A percentile compares a stretch with the other conserved stretches of the same genome.
These are phyloP conservation scores for Xylariaceae sp. DNA, from an alignment of 2,329 filamentous ascomycete species.

Conservation along the genomic window DNA sequence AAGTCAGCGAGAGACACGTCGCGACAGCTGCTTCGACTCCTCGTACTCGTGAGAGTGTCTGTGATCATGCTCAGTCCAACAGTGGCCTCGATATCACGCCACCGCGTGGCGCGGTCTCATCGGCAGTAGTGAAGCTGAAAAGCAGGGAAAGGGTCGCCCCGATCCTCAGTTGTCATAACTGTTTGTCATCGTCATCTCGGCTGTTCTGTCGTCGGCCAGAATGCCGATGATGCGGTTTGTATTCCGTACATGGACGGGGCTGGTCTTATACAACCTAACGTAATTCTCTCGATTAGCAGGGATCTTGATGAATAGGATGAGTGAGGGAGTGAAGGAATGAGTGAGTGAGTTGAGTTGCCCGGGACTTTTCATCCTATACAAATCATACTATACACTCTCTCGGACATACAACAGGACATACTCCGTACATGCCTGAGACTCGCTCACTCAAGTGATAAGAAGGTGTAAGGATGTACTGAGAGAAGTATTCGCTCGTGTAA, in stretches of 20 bases:
- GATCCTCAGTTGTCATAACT: not conserved
- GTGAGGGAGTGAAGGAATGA: too few relatives aligned
- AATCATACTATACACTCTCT: too few relatives aligned
- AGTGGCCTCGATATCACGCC: not conserved
- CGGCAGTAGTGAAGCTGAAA: constrained; percentile 11
- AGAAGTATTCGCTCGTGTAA: not conserved
- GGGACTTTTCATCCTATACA: too few relatives aligned
- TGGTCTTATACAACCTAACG: not conserved
- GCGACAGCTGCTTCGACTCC: constrained; percentile 7
- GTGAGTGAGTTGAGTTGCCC: too few relatives aligned
- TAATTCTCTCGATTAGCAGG: not conserved
- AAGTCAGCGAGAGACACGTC: constrained; percentile 7
- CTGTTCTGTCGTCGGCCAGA: not conserved
- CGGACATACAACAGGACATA: not conserved
- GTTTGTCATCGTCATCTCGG: not conserved
- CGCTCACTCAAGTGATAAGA: not conserved
- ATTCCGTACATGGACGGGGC: not conserved
- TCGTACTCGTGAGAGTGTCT: not conserved
- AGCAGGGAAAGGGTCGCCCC: not conserved
- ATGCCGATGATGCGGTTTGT: not conserved
- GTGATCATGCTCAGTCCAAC: not conserved
- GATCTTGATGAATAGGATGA: not conserved
- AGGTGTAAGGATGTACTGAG: too few relatives aligned
- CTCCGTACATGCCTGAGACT: not conserved
- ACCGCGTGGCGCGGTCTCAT: not conserved